Conservation (phyloP, 2,329 filamentous ascomycete species). For the Ceratocystis harringtonii region DNA sequence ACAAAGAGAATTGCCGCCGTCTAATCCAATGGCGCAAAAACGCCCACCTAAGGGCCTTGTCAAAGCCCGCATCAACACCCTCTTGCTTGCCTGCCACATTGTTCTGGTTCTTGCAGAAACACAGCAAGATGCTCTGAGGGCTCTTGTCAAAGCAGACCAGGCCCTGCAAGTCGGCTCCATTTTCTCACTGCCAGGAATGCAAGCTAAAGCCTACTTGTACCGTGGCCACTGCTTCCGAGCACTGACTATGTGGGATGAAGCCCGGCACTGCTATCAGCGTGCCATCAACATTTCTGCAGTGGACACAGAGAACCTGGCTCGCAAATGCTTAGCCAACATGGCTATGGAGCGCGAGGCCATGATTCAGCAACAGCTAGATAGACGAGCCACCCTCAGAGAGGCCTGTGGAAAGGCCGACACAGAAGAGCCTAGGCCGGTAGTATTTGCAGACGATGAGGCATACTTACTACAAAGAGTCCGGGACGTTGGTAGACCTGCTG, state of each 20-base stretch:
- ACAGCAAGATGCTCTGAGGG: conserved; percentile 12
- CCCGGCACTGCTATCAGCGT: conserved; percentile 19
- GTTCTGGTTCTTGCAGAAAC: conserved; percentile 17
- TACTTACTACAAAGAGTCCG: conserved; percentile 16
- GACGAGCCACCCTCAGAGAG: conserved; percentile 6
- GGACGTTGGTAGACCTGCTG: conserved; percentile 7
- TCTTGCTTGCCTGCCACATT: conserved; percentile 17
- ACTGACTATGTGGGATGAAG: conserved; percentile 20
- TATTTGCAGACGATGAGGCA: conserved; percentile 6
- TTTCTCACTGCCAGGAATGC: conserved; percentile 17
- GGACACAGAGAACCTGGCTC: conserved; percentile 2
- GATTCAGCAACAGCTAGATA: conserved; percentile 5
- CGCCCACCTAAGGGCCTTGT: conserved; percentile 15
- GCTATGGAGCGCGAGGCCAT: conserved; percentile 11
- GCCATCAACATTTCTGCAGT: conserved; percentile 14
- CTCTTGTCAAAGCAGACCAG: conserved; percentile 19
- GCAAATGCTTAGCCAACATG: conserved; percentile 14
- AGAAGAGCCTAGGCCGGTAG: background rate
- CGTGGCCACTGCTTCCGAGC: conserved; percentile 21
- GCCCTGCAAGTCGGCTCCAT: conserved; percentile 18
- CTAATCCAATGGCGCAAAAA: conserved; percentile 12
- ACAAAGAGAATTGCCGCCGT: background rate
- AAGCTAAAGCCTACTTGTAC: conserved; percentile 20
- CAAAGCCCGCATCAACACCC: conserved; percentile 16
- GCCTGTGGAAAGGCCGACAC: background rate